phyloP scores from a whole-genome alignment of 345 rosid species.

The Eucalyptus marginata region DNA sequence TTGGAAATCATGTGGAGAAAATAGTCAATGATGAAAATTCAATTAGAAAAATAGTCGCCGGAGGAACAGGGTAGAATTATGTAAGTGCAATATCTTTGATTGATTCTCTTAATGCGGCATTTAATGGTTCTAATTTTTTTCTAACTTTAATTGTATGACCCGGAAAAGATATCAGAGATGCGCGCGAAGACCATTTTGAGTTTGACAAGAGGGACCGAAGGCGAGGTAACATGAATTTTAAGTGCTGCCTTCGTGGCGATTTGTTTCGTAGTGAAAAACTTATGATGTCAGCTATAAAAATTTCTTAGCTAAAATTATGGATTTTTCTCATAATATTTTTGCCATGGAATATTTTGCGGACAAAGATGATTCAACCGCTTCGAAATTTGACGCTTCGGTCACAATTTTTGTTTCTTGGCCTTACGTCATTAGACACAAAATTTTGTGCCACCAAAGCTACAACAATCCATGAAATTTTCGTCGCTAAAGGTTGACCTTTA shows the following conservation, averaged over 20 bases:
- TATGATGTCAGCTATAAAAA: not conserved
- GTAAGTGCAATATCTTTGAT: not conserved
- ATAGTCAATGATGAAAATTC: not conserved
- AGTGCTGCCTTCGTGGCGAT: not conserved
- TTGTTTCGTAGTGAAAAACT: not conserved
- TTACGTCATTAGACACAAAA: not conserved
- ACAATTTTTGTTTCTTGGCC: not conserved
- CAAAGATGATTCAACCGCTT: not conserved
- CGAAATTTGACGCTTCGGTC: not conserved
- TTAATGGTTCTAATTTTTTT: not conserved
- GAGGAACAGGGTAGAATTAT: not conserved
- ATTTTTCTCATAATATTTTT: not conserved
- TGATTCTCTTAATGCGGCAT: not conserved
- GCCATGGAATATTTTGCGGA: not conserved
- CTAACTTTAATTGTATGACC: not conserved
- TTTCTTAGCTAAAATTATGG: not conserved
- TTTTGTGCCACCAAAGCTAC: not conserved
- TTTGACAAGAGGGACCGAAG: not conserved
- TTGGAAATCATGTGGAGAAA: not conserved
- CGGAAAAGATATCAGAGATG: not conserved
- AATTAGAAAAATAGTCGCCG: not conserved
- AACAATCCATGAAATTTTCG: not conserved
- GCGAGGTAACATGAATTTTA: not conserved
- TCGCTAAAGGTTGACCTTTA: not conserved
- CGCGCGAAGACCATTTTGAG: not conserved